phyloP scores from a whole-genome alignment of 352 stramenopile species.

The Saprolegnia diclina region DNA sequence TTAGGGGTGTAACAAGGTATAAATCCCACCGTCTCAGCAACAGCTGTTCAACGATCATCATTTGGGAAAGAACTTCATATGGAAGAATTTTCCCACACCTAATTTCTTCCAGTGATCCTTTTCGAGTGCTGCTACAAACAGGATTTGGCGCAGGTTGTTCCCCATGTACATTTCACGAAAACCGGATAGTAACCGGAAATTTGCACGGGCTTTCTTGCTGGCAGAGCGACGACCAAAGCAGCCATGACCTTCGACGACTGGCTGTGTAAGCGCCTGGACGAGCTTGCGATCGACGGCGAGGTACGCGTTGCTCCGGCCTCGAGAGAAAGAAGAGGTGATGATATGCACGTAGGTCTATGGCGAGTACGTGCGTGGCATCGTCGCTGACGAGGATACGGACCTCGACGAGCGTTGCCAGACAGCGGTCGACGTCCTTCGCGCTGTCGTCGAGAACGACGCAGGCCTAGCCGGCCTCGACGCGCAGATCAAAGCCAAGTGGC shows the following conservation, averaged over 20 bases:
- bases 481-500: conserved; percentile 10
- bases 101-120: background rate
- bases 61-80: conserved; percentile 28
- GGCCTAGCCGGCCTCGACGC: conserved; percentile 33
- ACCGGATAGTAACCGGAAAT: background rate
- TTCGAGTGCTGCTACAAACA: background rate
- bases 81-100: conserved; percentile 27
- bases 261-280: conserved; percentile 3
- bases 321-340: background rate
- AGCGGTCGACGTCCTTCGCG: conserved; percentile 51
- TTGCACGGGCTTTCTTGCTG: background rate
- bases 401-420: conserved; percentile 63
- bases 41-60: conserved; percentile 26
- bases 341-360: conserved; percentile 72
- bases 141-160: background rate
- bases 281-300: conserved; percentile 18
- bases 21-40: conserved; percentile 27
- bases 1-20: conserved; percentile 27
- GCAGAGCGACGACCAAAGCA: background rate
- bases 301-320: background rate
- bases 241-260: conserved; percentile 9
- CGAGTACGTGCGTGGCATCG: conserved; percentile 59
- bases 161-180: background rate
- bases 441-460: conserved; percentile 47
- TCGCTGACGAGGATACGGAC: conserved; percentile 65